Base-by-base conservation (phyloP, 148 eudicot genomes). In the Amaranthus cruentus region DNA sequence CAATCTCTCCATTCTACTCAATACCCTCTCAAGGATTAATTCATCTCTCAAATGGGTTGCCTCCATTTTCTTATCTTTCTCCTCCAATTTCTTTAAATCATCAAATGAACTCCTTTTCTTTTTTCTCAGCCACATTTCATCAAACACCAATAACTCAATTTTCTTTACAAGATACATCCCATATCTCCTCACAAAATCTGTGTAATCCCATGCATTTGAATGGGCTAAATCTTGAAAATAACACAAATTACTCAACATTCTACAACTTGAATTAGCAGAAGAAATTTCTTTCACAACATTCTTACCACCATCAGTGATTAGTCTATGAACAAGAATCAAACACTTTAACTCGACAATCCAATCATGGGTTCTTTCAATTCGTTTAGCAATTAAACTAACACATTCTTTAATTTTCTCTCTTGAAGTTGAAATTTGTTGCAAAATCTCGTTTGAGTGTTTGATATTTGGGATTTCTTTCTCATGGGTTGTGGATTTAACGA, bases 281-380 rank as follows among this genome's bases (percentile, higher is more conserved):
- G 72, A 72, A 6, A 87, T 77, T 71, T 90, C 90, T 70, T 80
- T 73, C 59, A 77, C 68, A 9, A 86, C 62, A 43, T 62, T 57
- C 7, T 60, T 68, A 9, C 71, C 85, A 28, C 90, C 95, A 75
- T 83, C 82, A 62, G 59, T 12, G 48, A 84, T 47, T 42, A 90
- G 44, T 55, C 84, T 70, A 69, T 88, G 88, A 51, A 90, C 80
- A 50, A 88, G 80, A 75, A 88, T 75, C 60, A 88, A 70, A 13
- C 81, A 64, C 78, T 88, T 88, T 55, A 86, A 70, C 3, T 84
- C 92, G 75, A 88, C 92, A 75, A 83, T 76, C 89, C 89, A 88
- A 80, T 88, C 88, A 47, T 57, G 75, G 42, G 92, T 86, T 73
- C 71, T 83, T 47, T 74, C 82, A 6, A 83, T 54, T 50, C 89